phyloP scores from a whole-genome alignment of 2,329 filamentous ascomycete genomes.

The Apiospora koreana region DNA sequence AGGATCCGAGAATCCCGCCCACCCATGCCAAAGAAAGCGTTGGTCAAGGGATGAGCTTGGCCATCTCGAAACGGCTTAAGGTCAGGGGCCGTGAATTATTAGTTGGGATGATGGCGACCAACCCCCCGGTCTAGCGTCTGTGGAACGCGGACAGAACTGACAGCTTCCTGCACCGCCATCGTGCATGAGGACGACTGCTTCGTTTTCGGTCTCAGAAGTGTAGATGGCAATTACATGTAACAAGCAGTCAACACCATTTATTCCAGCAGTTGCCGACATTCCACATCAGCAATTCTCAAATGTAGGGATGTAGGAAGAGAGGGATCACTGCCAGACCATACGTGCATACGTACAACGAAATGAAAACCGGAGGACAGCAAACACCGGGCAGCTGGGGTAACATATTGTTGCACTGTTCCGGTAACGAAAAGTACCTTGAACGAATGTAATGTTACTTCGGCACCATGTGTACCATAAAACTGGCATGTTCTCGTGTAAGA shows the following conservation, averaged over 20 bases:
- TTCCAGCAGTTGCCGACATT: not conserved
- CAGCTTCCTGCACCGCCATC: not conserved
- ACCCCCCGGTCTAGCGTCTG: not conserved
- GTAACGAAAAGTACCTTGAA: not conserved
- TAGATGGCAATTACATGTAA: conserved; percentile 1
- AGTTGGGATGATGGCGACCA: not conserved
- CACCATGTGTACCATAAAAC: not conserved
- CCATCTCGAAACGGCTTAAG: conserved; percentile 2
- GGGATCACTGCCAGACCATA: not conserved
- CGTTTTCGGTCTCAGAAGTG: conserved; percentile 2
- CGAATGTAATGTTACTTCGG: not conserved
- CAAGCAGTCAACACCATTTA: not conserved
- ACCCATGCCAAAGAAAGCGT: not conserved
- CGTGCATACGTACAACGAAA: not conserved
- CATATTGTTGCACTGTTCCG: not conserved
- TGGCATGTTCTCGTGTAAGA: not conserved
- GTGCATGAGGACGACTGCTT: not conserved
- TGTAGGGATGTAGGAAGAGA: not conserved
- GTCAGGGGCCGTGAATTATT: not conserved
- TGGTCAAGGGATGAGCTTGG: not conserved
- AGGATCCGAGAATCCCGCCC: not conserved
- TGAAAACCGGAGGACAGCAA: not conserved
- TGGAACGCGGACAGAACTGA: not conserved
- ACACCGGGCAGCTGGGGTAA: not conserved
- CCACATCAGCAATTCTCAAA: not conserved